Evolutionary conservation across 805 yeast genomes (phyloP).

Genomic region (Grigorovia humatica): DNA sequence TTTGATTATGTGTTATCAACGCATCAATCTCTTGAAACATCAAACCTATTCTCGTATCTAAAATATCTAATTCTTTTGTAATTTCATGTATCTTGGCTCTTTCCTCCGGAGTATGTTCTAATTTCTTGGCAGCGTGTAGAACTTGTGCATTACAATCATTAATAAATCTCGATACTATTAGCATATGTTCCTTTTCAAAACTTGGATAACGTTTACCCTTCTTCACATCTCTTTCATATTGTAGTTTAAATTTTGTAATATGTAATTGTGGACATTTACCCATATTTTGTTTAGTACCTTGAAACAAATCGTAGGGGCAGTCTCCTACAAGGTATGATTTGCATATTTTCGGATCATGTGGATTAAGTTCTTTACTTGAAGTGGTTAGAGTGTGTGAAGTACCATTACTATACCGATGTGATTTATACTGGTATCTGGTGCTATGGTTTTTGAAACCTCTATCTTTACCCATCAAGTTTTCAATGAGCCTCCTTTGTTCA

Average conservation of each 20-base stretch:
- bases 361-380: constrained; percentile 18
- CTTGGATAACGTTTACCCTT: constrained; percentile 35
- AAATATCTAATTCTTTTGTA: constrained; percentile 45
- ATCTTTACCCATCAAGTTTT: constrained; percentile 54
- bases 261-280: constrained; percentile 76
- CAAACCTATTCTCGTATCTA: constrained; percentile 55
- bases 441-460: constrained; percentile 1
- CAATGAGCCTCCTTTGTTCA: constrained; percentile 62
- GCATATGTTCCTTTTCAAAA: constrained; percentile 37
- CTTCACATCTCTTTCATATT: constrained; percentile 45
- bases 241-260: constrained; percentile 58
- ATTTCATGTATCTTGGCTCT: constrained; percentile 45
- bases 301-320: constrained; percentile 78
- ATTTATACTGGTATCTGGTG: constrained; percentile 6
- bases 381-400: constrained; percentile 14
- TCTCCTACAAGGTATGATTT: constrained; percentile 73
- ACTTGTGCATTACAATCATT: constrained; percentile 59
- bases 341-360: constrained; percentile 56
- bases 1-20: constrained; percentile 40
- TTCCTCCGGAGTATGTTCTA: constrained; percentile 65
- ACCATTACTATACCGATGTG: constrained; percentile 8
- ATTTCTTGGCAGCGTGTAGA: constrained; percentile 47
- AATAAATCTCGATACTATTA: constrained; percentile 44
- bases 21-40: constrained; percentile 56
- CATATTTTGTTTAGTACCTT: constrained; percentile 70